These are phyloP conservation scores for Talaromyces pinophilus DNA, from an alignment of 2,329 filamentous ascomycete species.

Conservation along the genomic window DNA sequence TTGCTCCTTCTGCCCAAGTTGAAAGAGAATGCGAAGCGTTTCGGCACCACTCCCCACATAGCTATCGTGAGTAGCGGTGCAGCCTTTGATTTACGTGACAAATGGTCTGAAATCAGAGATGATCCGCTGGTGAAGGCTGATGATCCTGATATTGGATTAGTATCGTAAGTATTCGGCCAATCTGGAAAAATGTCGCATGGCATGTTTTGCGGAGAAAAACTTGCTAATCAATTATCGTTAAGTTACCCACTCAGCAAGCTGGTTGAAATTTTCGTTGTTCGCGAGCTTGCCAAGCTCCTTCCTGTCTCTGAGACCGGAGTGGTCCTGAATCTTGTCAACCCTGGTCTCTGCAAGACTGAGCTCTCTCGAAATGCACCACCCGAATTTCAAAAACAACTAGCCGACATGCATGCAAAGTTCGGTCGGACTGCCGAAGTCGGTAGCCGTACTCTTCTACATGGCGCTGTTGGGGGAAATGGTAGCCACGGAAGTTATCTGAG, in stretches of 20 bases:
- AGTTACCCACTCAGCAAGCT: constrained; percentile 41
- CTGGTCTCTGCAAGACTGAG: constrained; percentile 34
- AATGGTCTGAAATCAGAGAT: constrained; percentile 28
- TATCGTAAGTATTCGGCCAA: constrained; percentile 16
- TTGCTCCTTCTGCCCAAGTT: constrained; percentile 30
- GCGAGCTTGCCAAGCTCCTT: constrained; percentile 31
- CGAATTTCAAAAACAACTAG: constrained; percentile 28
- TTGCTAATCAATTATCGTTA: background rate
- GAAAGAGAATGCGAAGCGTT: constrained; percentile 26
- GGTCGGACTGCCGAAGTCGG: constrained; percentile 35
- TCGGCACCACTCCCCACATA: constrained; percentile 27
- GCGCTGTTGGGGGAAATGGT: constrained; percentile 30
- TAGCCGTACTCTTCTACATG: constrained; percentile 35
- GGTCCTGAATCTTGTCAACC: constrained; percentile 37
- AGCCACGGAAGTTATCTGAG: constrained; percentile 30
- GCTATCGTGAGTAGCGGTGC: constrained; percentile 27
- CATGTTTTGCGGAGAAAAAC: background rate
- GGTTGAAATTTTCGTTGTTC: constrained; percentile 35
- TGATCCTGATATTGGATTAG: constrained; percentile 22
- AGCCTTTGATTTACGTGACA: constrained; percentile 24
- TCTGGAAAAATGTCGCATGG: background rate
- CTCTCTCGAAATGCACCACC: constrained; percentile 31
- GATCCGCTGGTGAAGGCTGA: constrained; percentile 28
- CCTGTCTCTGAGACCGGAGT: constrained; percentile 32
- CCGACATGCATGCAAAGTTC: constrained; percentile 28